Evolutionary conservation across 192 early-diverging fungal genomes (phyloP), one percentile per base, ranked within the genome.

Genomic region (Umbelopsis ramanniana): DNA sequence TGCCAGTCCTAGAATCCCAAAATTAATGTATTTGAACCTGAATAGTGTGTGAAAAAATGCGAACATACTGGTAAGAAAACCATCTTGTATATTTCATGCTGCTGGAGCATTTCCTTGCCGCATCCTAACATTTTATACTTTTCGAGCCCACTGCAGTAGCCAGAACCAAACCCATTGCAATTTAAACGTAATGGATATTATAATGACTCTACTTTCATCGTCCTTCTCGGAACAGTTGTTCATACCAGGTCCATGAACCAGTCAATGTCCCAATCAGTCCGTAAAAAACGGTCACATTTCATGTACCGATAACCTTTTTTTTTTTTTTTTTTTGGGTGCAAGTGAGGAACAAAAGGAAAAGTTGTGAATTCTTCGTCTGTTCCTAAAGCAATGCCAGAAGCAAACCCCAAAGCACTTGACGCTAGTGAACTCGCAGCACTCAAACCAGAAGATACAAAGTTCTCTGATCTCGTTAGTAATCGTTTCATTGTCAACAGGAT

Each of bases 401-500:
- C 57, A 37, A 63, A 35, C 37, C 57, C 57, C 0, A 63, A 63
- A 26, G 29, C 57, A 11, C 15, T 63, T 37, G 57, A 63, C 33
- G 3, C 33, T 33, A 63, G 57, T 8, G 57, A 63, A 5, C 57
- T 63, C 14, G 57, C 57, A 33, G 26, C 15, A 19, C 75, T 76
- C 37, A 72, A 63, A 14, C 45, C 68, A 6, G 74, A 75, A 26
- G 78, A 80, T 24, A 72, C 70, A 5, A 70, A 66, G 2, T 80
- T 80, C 72, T 67, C 74, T 23, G 78, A 80, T 33, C 69, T 80
- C 17, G 77, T 79, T 71, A 79, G 50, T 43, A 55, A 54, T 35
- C 12, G 7, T 46, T 33, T 4, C 15, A 22, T 67, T 6, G 21
- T 8, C 26, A 29, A 29, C 29, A 29, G 38, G 15, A 45, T 54